Conservation (phyloP, 306 rosid genomes). For the Cicer arietinum region DNA sequence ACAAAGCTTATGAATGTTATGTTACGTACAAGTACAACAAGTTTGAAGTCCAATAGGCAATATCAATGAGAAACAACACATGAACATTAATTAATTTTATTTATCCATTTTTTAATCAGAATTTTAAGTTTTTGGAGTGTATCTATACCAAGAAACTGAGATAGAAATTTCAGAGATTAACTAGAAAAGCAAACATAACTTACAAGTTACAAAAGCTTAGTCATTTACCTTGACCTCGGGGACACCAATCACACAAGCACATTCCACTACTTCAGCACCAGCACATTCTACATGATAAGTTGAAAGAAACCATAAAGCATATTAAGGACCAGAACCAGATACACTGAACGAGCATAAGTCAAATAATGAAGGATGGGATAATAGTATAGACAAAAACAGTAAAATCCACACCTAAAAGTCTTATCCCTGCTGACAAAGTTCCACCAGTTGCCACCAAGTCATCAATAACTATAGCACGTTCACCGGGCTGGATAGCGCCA, state of each 20-base stretch:
- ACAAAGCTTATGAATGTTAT: background rate
- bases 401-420: slow-evolving; percentile 69
- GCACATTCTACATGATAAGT: slow-evolving; percentile 69
- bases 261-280: slow-evolving; percentile 92
- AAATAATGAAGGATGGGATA: slow-evolving; percentile 25
- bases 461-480: slow-evolving; percentile 83
- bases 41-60: slow-evolving; percentile 4
- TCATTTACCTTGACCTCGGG: slow-evolving; percentile 83
- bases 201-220: slow-evolving; percentile 26
- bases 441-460: slow-evolving; percentile 98
- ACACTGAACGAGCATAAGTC: slow-evolving; percentile 20
- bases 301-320: slow-evolving; percentile 34
- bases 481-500: slow-evolving; percentile 80
- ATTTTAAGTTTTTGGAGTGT: background rate
- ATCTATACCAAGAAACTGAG: slow-evolving; percentile 12
- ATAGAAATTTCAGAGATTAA: slow-evolving; percentile 15
- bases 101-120: background rate
- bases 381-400: slow-evolving; percentile 15
- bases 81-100: background rate
- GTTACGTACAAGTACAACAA: background rate
- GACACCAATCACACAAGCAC: slow-evolving; percentile 93
- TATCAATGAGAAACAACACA: slow-evolving; percentile 1
- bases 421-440: slow-evolving; percentile 87
- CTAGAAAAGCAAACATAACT: slow-evolving; percentile 16
- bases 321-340: slow-evolving; percentile 38